These are phyloP conservation scores for Fusarium brevicatenulatum DNA, from an alignment of 2,329 filamentous ascomycete genomes.

Conservation along the genomic window DNA sequence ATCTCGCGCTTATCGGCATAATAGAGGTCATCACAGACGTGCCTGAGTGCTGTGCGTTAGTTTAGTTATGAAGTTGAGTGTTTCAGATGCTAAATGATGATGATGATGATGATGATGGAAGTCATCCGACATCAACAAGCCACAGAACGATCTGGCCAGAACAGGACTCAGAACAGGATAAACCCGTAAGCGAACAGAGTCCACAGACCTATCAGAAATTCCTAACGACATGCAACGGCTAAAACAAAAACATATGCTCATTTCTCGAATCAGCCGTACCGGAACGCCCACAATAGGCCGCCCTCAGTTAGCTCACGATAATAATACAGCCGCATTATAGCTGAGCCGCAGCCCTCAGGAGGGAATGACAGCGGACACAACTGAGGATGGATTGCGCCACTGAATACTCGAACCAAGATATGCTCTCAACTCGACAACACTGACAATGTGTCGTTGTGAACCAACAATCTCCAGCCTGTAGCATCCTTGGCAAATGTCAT, in stretches of 20 bases:
- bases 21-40: background rate
- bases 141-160: constrained; percentile 8
- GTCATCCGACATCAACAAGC: constrained; percentile 6
- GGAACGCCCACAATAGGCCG: constrained; percentile 14
- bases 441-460: background rate
- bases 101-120: background rate
- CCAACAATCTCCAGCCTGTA: background rate
- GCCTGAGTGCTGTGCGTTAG: constrained; percentile 13
- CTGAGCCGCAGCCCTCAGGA: constrained; percentile 6
- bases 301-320: background rate
- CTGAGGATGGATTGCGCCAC: constrained; percentile 9
- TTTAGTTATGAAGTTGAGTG: constrained; percentile 10
- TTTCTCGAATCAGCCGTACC: constrained; percentile 2
- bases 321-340: background rate
- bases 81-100: constrained; percentile 5
- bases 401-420: background rate
- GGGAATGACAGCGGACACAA: background rate
- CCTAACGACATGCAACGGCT: constrained; percentile 4
- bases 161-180: background rate
- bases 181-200: background rate
- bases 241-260: constrained; percentile 8
- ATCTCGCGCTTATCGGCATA: constrained; percentile 19
- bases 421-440: background rate
- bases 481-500: constrained; percentile 6
- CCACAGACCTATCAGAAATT: constrained; percentile 5